Percentiles rank a stretch among this genome's conserved stretches.
Evolutionary conservation across 106 monocot species (phyloP).

Genomic region (Dioscorea zingiberensis): DNA sequence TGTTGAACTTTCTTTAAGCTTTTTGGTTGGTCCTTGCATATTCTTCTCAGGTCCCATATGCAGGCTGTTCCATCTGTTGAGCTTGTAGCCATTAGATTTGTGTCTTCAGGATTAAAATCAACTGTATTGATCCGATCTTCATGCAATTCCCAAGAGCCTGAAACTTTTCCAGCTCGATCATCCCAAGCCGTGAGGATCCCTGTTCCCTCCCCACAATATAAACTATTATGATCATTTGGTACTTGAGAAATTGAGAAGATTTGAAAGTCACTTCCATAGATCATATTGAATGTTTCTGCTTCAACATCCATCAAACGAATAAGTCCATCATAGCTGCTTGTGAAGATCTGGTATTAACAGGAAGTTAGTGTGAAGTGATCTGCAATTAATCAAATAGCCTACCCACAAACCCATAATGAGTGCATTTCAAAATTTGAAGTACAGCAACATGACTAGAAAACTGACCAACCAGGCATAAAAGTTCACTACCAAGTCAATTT

Average conservation of each 20-base stretch:
- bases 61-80: slow-evolving; percentile 68
- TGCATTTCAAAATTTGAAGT: too few relatives aligned
- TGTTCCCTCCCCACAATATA: slow-evolving; percentile 64
- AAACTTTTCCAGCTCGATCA: slow-evolving; percentile 55
- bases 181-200: slow-evolving; percentile 66
- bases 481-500: too few relatives aligned
- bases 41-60: slow-evolving; percentile 79
- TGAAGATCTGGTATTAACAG: slow-evolving; percentile 40
- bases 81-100: slow-evolving; percentile 67
- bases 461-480: too few relatives aligned
- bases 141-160: slow-evolving; percentile 51
- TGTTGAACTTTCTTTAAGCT: slow-evolving; percentile 36
- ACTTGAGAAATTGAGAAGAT: slow-evolving; percentile 52
- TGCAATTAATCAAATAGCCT: too few relatives aligned
- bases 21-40: slow-evolving; percentile 29
- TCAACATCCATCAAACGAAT: slow-evolving; percentile 74
- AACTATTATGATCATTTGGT: slow-evolving; percentile 28
- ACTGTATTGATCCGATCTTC: slow-evolving; percentile 62
- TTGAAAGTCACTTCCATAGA: slow-evolving; percentile 32
- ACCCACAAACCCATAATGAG: too few relatives aligned
- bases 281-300: slow-evolving; percentile 54
- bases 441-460: too few relatives aligned
- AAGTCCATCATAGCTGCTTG: slow-evolving; percentile 76
- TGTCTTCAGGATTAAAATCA: slow-evolving; percentile 54
- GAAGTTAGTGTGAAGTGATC: too few relatives aligned